Evolutionary conservation across 2,329 filamentous ascomycete genomes (phyloP).

Genomic region (Colletotrichum phormii): DNA sequence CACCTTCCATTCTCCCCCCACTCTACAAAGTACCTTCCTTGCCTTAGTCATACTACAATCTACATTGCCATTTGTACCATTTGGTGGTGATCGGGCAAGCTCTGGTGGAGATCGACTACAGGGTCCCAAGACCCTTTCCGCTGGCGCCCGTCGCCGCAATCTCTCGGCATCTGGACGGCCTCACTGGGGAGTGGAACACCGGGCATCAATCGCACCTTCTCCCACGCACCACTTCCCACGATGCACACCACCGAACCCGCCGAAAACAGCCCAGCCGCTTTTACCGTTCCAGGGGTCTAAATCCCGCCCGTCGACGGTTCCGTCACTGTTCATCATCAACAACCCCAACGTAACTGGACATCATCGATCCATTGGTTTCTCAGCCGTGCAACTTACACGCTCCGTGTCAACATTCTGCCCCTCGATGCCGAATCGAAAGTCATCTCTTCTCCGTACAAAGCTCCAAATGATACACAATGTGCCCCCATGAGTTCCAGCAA

Average conservation of each 20-base stretch:
- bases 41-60: background rate
- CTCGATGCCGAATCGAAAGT: no score
- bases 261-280: slow-evolving; percentile 7
- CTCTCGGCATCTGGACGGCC: slow-evolving; percentile 28
- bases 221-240: background rate
- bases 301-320: background rate
- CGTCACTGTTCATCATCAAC: background rate
- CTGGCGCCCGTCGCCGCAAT: slow-evolving; percentile 22
- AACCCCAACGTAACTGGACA: no score
- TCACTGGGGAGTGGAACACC: background rate
- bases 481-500: background rate
- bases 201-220: background rate
- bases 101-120: slow-evolving; percentile 22
- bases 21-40: background rate
- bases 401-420: background rate
- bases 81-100: slow-evolving; percentile 7
- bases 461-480: no score
- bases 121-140: background rate
- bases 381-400: background rate
- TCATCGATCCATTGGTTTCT: no score
- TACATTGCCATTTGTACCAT: background rate
- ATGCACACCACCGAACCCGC: slow-evolving; percentile 9
- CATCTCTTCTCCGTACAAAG: no score
- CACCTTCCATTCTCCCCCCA: background rate
- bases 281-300: background rate